Evolutionary conservation across 768 basidiomycete species (phyloP), one percentile per base, ranked within the genome.

Genomic region (Kwoniella botswanensis): DNA sequence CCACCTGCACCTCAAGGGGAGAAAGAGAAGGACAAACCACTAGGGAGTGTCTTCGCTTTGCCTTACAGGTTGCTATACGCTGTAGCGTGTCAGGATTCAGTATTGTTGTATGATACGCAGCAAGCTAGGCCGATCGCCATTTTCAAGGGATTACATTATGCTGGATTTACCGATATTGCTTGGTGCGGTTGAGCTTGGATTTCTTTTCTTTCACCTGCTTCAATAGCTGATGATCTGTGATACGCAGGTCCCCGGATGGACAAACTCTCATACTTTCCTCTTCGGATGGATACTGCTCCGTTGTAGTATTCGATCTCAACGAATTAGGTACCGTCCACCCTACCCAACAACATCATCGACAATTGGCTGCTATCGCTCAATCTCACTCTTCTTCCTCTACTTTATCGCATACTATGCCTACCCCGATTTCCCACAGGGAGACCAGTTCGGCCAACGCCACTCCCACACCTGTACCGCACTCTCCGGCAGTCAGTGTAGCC

Each of bases 71-170:
- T 98, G 91, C 84, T 98, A 54, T 98, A 91, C 77, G 93, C 97
- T 1, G 93, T 98, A 17, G 91, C 94, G 60, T 97, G 96, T 22
- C 97, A 94, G 90, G 97, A 99, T 83, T 90, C 93, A 0, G 89
- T 99, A 56, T 88, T 92, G 29, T 90, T 99, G 63, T 94, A 99
- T 80, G 97, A 99, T 82, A 98, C 95, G 4, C 97, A 98, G 84
- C 96, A 98, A 85, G 88, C 93, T 1, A 89, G 91, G 2, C 97
- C 97, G 0, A 88, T 98, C 63, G 94, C 93, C 78, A 85, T 98
- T 76, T 88, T 99, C 74, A 93, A 92, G 35, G 96, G 95, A 78
- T 85, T 98, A 72, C 97, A 99, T 84, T 98, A 97, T 82, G 94
- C 96, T 72, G 93, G 96, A 78, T 98, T 98, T 81, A 98, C 97